Evolutionary conservation across 2,329 filamentous ascomycete genomes (phyloP).

Genomic region (Biscogniauxia mediterranea): DNA sequence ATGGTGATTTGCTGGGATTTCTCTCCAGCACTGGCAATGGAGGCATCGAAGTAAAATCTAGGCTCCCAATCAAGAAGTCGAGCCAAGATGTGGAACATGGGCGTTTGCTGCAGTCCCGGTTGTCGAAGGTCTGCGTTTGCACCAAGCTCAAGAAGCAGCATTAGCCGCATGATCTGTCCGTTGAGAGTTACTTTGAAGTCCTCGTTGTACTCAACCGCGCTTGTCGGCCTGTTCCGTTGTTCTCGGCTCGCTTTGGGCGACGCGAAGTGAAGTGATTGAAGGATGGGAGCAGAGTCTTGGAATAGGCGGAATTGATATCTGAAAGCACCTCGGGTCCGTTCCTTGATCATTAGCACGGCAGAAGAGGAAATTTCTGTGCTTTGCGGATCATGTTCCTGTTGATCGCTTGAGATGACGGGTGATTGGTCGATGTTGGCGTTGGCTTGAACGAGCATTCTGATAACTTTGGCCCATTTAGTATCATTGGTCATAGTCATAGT

Average conservation of each 20-base stretch:
- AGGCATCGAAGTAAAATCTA: background rate
- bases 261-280: background rate
- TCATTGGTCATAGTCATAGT: background rate
- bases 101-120: background rate
- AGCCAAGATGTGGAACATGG: background rate
- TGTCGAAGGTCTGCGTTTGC: background rate
- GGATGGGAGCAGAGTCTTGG: background rate
- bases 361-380: too few relatives aligned
- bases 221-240: background rate
- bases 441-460: background rate
- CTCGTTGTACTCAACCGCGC: background rate
- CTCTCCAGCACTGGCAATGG: background rate
- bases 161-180: background rate
- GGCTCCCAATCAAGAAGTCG: background rate
- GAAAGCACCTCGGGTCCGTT: too few relatives aligned
- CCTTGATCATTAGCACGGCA: too few relatives aligned
- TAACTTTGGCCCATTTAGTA: background rate
- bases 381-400: background rate
- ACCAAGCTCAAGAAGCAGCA: background rate
- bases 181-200: background rate
- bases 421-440: background rate
- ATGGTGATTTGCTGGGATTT: background rate
- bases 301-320: too few relatives aligned
- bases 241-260: background rate
- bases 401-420: background rate